These are phyloP conservation scores for Cordyceps javanica DNA, from an alignment of 2,329 filamentous ascomycete species.

Conservation along the genomic window DNA sequence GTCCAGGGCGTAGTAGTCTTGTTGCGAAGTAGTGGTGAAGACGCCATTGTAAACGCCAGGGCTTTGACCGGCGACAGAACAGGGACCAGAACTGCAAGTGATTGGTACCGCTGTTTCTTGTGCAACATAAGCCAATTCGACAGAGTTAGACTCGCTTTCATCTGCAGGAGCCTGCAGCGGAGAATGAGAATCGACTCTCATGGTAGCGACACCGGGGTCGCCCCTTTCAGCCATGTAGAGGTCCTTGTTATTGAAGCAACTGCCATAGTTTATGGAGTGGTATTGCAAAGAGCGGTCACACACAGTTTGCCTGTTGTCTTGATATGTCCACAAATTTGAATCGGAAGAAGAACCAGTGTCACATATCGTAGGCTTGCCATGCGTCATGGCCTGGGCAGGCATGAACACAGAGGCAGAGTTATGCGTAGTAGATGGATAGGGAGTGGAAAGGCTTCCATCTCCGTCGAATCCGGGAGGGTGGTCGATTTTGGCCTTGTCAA, in stretches of 20 bases:
- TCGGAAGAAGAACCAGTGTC: conserved; percentile 50
- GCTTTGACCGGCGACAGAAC: conserved; percentile 47
- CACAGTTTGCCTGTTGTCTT: conserved; percentile 35
- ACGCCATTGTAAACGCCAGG: conserved; percentile 47
- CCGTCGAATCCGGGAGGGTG: conserved; percentile 50
- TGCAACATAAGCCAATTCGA: conserved; percentile 45
- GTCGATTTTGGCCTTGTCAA: conserved; percentile 47
- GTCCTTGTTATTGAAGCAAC: conserved; percentile 38
- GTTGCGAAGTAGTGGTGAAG: conserved; percentile 49
- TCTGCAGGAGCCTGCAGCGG: conserved; percentile 48
- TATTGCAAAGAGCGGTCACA: conserved; percentile 35
- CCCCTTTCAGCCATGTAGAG: conserved; percentile 57
- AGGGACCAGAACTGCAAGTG: conserved; percentile 55
- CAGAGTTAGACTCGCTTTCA: conserved; percentile 33
- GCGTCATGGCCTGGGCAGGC: conserved; percentile 30
- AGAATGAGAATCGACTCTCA: conserved; percentile 47
- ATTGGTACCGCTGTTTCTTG: conserved; percentile 43
- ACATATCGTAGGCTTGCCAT: conserved; percentile 35
- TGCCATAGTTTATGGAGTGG: conserved; percentile 38
- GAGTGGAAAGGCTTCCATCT: conserved; percentile 54
- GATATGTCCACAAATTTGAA: conserved; percentile 44
- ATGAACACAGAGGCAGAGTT: conserved; percentile 43
- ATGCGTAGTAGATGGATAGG: conserved; percentile 43
- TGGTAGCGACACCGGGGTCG: conserved; percentile 56
- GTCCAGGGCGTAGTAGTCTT: conserved; percentile 43